Base-by-base conservation (phyloP, 2,329 filamentous ascomycete species). In the Verticillium tricorpus region DNA sequence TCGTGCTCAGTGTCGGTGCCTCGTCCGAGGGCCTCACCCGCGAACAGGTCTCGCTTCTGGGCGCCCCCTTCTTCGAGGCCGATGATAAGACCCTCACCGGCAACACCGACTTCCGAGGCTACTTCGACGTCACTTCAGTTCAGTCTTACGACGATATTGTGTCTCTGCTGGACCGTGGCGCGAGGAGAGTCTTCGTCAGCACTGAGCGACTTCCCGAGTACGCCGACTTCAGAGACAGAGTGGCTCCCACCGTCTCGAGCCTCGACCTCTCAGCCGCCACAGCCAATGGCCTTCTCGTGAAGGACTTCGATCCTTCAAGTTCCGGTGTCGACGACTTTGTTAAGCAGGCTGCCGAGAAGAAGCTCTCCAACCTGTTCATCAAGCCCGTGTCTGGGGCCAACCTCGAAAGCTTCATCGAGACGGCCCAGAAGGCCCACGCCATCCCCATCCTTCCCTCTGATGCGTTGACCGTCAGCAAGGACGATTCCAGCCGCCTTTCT, bases 91-190 rank as follows among this genome's bases (percentile, higher is more conserved):
- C 80, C 25, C 78, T 82, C 57, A 77, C 78, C 17, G 79, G 83
- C 68, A 80, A 77, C 64, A 75, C 79, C 61, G 80, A 82, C 37
- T 82, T 84, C 66, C 79, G 83, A 67, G 85, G 91, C 66, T 93
- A 90, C 73, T 85, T 97, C 67, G 92, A 97, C 69, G 92, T 88
- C 58, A 89, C 90, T 5, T 77, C 78, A 25, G 81, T 98, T 45
- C 75, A 84, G 35, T 87, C 87, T 12, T 79, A 81, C 61, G 89
- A 93, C 67, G 90, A 96, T 66, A 81, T 98, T 39, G 78, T 94
- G 60, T 85, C 90, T 56, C 82, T 98, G 39, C 86, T 99, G 61
- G 91, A 99, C 73, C 85, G 88, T 66, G 95, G 95, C 63, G 92
- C 93, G 7, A 85, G 88, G 59, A 95, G 89, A 73, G 89, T 95